These are phyloP conservation scores for Lathyrus sativus DNA, from an alignment of 306 rosid species.

Conservation along the genomic window DNA sequence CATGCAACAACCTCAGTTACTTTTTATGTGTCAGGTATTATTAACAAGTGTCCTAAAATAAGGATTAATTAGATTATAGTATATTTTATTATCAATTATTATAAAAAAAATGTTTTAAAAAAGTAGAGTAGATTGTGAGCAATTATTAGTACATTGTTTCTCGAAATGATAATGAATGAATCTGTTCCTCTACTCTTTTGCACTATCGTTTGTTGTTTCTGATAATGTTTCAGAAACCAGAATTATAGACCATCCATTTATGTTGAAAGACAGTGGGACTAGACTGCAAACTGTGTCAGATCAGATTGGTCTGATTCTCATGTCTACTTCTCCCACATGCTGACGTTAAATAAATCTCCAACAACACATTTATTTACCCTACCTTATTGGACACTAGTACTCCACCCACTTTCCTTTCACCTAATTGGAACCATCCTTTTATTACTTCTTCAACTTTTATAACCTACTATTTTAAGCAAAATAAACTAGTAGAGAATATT, in stretches of 20 bases:
- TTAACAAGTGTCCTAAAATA: too few species aligned
- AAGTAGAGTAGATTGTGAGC: background rate
- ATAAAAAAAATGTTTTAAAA: too few species aligned
- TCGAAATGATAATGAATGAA: background rate
- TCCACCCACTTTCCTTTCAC: slow-evolving; percentile 16
- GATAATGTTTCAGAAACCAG: background rate
- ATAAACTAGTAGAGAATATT: too few species aligned
- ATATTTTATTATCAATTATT: too few species aligned
- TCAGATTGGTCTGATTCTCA: slow-evolving; percentile 34
- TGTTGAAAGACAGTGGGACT: slow-evolving; percentile 34
- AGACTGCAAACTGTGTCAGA: slow-evolving; percentile 34
- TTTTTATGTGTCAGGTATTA: background rate
- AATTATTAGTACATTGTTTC: background rate
- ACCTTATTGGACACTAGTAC: slow-evolving; percentile 12
- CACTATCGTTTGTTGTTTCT: background rate
- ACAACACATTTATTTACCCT: slow-evolving; percentile 33
- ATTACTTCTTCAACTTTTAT: background rate
- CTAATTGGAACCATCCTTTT: slow-evolving; percentile 1
- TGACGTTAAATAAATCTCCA: slow-evolving; percentile 47
- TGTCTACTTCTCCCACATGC: slow-evolving; percentile 45
- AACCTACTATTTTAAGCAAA: background rate
- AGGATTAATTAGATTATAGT: too few species aligned
- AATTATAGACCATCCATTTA: slow-evolving; percentile 22
- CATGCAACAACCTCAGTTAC: background rate
- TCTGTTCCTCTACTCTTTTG: background rate